Evolutionary conservation across 352 stramenopile species (phyloP).

Genomic region (Globisporangium paroecandrum): DNA sequence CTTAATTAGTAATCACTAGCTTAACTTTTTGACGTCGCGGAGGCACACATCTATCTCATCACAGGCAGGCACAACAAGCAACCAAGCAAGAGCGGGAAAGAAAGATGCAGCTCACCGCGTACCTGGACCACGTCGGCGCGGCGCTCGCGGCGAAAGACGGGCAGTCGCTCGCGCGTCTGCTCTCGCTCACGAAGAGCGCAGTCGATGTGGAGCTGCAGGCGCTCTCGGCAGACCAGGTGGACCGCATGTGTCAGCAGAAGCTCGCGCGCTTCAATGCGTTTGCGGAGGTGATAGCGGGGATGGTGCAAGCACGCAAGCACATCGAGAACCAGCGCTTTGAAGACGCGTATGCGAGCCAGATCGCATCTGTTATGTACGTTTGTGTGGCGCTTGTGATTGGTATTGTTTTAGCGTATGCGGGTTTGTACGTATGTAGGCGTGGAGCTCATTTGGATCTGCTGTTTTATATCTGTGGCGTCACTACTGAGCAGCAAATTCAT

Average conservation of each 20-base stretch:
- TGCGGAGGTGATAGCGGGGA: constrained; percentile 53
- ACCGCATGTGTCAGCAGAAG: constrained; percentile 47
- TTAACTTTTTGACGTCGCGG: no score
- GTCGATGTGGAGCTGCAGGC: constrained; percentile 36
- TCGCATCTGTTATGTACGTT: constrained; percentile 62
- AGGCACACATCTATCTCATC: no score
- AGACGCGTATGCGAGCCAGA: constrained; percentile 65
- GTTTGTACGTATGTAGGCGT: neutral
- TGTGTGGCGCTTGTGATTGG: neutral
- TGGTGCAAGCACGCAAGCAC: constrained; percentile 65
- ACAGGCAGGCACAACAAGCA: neutral
- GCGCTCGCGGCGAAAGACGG: constrained; percentile 52
- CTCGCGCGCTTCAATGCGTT: constrained; percentile 54
- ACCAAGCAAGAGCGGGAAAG: neutral
- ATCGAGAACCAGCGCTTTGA: constrained; percentile 37
- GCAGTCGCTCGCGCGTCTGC: constrained; percentile 43
- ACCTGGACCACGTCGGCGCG: constrained; percentile 54
- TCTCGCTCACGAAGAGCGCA: constrained; percentile 36
- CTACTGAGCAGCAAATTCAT: constrained; percentile 70
- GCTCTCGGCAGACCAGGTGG: constrained; percentile 50
- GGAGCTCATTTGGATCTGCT: neutral
- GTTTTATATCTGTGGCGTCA: neutral
- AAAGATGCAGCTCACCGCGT: constrained; percentile 56
- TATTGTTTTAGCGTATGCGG: neutral
- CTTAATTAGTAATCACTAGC: no score